phyloP scores from a whole-genome alignment of 2,329 filamentous ascomycete species.

The Penicillium sp. region DNA sequence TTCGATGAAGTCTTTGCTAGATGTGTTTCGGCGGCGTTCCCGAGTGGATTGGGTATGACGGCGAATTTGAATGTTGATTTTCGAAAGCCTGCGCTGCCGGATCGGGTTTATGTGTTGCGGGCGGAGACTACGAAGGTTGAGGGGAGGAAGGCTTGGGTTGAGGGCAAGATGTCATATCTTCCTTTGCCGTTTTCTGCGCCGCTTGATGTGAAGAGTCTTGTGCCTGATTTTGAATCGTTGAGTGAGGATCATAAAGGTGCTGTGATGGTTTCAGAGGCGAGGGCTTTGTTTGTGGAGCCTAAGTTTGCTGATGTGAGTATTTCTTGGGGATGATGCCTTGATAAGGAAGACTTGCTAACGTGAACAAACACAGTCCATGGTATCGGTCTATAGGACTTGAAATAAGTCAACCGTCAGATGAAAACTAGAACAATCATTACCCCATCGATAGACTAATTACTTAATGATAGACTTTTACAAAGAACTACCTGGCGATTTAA shows the following conservation, averaged over 20 bases:
- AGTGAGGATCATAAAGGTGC: constrained; percentile 31
- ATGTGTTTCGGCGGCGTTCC: constrained; percentile 41
- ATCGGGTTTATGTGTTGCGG: constrained; percentile 41
- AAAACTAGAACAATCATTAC: neutral
- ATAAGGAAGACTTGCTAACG: constrained; percentile 8
- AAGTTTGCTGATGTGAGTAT: constrained; percentile 46
- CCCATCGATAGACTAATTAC: neutral
- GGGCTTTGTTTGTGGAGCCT: constrained; percentile 47
- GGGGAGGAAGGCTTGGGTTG: constrained; percentile 47
- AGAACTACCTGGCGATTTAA: neutral
- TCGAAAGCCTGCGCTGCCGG: constrained; percentile 41
- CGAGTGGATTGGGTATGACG: constrained; percentile 45
- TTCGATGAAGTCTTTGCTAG: constrained; percentile 48
- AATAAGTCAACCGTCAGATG: neutral
- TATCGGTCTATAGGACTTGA: constrained; percentile 37
- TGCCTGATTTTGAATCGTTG: constrained; percentile 22
- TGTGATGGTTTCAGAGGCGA: constrained; percentile 44
- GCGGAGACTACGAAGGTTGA: constrained; percentile 43
- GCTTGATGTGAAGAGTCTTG: constrained; percentile 13
- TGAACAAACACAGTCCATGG: constrained; percentile 37
- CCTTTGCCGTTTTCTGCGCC: constrained; percentile 22
- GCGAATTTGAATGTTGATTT: constrained; percentile 47
- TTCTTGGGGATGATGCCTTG: too few relatives aligned
- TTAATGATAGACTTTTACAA: constrained; percentile 4
- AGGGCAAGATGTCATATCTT: constrained; percentile 39